A percentile compares a stretch with the other conserved stretches of the same genome.
Evolutionary conservation across 352 stramenopile species (phyloP).

Genomic region (Pythium angustatum): DNA sequence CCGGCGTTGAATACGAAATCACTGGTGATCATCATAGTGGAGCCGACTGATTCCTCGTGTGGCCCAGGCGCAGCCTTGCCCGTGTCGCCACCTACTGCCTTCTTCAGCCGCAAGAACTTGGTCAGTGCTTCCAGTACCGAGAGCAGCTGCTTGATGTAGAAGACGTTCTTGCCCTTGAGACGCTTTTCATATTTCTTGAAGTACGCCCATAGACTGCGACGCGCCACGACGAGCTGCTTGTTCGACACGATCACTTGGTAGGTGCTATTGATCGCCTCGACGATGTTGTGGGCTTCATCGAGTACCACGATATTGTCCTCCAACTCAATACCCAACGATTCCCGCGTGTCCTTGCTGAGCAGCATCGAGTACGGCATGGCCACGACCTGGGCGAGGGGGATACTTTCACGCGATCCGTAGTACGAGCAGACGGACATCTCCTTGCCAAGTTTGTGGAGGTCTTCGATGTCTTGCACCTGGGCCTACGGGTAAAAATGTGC

Average conservation of each 20-base stretch:
- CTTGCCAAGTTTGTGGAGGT: conserved; percentile 89
- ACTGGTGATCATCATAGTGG: conserved; percentile 81
- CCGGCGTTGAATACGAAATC: conserved; percentile 82
- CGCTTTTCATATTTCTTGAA: conserved; percentile 88
- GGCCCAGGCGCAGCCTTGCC: conserved; percentile 9
- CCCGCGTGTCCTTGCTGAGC: conserved; percentile 88
- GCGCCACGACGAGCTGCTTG: conserved; percentile 72
- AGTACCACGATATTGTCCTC: conserved; percentile 94
- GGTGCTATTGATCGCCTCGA: conserved; percentile 94
- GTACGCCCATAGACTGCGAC: conserved; percentile 81
- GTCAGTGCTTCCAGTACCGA: conserved; percentile 71
- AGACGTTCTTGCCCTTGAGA: conserved; percentile 84
- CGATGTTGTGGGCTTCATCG: conserved; percentile 99
- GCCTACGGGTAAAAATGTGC: conserved; percentile 38
- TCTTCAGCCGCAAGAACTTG: conserved; percentile 68
- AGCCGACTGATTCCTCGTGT: conserved; percentile 26
- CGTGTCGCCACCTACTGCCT: background rate
- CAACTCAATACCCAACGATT: conserved; percentile 88
- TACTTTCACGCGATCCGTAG: conserved; percentile 92
- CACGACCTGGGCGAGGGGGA: conserved; percentile 89
- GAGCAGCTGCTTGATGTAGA: conserved; percentile 90
- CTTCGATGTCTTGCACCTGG: conserved; percentile 95
- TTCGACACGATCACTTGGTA: conserved; percentile 81
- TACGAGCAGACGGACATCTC: conserved; percentile 96
- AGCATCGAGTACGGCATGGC: conserved; percentile 94